Evolutionary conservation across 306 rosid species (phyloP).

Genomic region (Trichosanthes truncata): DNA sequence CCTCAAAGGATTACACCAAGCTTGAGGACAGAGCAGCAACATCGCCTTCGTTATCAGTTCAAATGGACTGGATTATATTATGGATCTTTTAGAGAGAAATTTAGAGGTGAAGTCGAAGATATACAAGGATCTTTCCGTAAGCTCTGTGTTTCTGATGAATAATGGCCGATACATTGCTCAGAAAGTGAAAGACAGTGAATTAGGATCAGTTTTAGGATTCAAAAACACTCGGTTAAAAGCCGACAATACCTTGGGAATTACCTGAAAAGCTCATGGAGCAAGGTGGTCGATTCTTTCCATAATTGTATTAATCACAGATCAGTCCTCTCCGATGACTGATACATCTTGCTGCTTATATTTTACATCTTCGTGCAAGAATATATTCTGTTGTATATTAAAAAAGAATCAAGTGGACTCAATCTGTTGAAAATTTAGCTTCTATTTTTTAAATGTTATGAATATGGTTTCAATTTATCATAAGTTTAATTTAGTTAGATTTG

Average conservation of each 20-base stretch:
- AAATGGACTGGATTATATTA: slow-evolving; percentile 87
- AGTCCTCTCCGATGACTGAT: too few relatives aligned
- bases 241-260: slow-evolving; percentile 53
- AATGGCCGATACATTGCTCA: slow-evolving; percentile 79
- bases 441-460: too few relatives aligned
- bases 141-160: slow-evolving; percentile 80
- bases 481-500: too few relatives aligned
- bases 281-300: too few relatives aligned
- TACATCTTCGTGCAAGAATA: too few relatives aligned
- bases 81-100: slow-evolving; percentile 83
- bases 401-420: too few relatives aligned
- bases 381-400: too few relatives aligned
- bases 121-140: slow-evolving; percentile 54
- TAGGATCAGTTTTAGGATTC: slow-evolving; percentile 65
- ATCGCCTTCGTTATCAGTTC: slow-evolving; percentile 48
- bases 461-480: too few relatives aligned
- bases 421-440: too few relatives aligned
- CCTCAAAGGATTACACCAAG: slow-evolving; percentile 33
- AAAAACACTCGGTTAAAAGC: slow-evolving; percentile 63
- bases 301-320: too few relatives aligned
- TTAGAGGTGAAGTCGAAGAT: slow-evolving; percentile 82
- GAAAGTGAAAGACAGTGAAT: slow-evolving; percentile 65
- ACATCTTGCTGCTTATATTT: too few relatives aligned
- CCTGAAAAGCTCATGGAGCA: slow-evolving; percentile 83
- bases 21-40: slow-evolving; percentile 47